Base-by-base conservation (phyloP, 2,329 filamentous ascomycete genomes). In the Talaromyces sp. region DNA sequence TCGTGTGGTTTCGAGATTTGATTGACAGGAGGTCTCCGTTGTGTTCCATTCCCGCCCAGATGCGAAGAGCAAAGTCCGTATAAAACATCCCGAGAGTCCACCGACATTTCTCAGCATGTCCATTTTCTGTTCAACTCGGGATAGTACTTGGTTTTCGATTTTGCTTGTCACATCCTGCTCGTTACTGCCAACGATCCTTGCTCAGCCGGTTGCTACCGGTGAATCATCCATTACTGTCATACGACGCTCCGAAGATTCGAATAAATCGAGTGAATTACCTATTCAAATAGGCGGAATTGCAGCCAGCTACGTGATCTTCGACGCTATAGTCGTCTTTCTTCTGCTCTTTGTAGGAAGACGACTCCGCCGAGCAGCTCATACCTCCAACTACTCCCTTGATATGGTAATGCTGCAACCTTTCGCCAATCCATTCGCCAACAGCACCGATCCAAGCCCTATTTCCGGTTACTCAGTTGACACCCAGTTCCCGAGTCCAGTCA, bases 231-330 rank as follows among this genome's bases (percentile, higher is more conserved):
- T n/a, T n/a, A n/a, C 60, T 22, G 27, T 63, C 39, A 47, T 24
- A 24, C 41, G 6, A 27, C 37, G 61, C 16, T 31, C 37, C 13
- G 61, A 45, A 5, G 61, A 57, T 7, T 48, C 61, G 11, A 85
- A 9, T 75, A 87, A 52, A 87, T 87, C 47, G 82, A 82, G 63
- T 78, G 47, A 64, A 45, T 85, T 97, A 24, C 92, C 93, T 19
- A 88, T 87, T 66, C 90, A 97, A 77, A 88, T 97, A 70, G 90
- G 90, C 68, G 92, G 89, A 69, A 90, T 98, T 66, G 84, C 94
- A 66, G 92, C 89, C 67, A 89, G 91, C 66, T 97, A 97, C 86
- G 84, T 93, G 65, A 77, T 92, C 67, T 91, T 88, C 41, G 84
- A 96, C 73, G 83, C 92, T 72, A 77, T 95, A 71, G 87, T 95